These are phyloP conservation scores for Mortierella sp. DNA, from an alignment of 371 early-diverging fungal genomes.

Conservation along the genomic window DNA sequence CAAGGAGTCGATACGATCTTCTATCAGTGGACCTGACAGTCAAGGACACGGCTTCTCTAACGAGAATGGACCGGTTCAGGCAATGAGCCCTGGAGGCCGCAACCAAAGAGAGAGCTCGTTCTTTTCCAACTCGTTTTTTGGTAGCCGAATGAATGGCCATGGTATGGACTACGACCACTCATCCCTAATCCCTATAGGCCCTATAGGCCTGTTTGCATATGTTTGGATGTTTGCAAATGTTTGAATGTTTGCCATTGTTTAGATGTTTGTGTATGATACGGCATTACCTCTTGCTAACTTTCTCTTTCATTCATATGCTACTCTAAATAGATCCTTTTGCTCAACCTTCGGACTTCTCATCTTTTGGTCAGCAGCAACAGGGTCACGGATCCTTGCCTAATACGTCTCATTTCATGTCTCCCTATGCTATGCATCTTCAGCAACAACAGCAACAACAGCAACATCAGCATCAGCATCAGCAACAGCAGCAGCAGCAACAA, in stretches of 20 bases:
- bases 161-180: slow-evolving; percentile 5
- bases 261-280: too few relatives aligned
- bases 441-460: slow-evolving; percentile 29
- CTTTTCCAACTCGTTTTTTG: slow-evolving; percentile 50
- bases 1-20: slow-evolving; percentile 23
- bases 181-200: too few relatives aligned
- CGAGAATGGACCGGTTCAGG: slow-evolving; percentile 19
- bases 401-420: slow-evolving; percentile 39
- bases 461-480: slow-evolving; percentile 41
- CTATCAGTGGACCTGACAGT: slow-evolving; percentile 7
- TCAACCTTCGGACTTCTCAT: slow-evolving; percentile 32
- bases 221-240: too few relatives aligned
- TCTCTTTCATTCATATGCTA: neutral
- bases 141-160: slow-evolving; percentile 35
- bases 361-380: slow-evolving; percentile 35
- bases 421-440: slow-evolving; percentile 39
- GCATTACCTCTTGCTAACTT: neutral
- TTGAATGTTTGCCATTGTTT: too few relatives aligned
- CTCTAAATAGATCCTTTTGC: slow-evolving; percentile 38
- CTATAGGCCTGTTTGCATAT: too few relatives aligned
- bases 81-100: slow-evolving; percentile 32
- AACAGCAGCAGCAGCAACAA: slow-evolving; percentile 27
- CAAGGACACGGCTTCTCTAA: slow-evolving; percentile 15
- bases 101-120: slow-evolving; percentile 34
- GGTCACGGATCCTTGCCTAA: slow-evolving; percentile 33